These are phyloP conservation scores for California macrophylla DNA, from an alignment of 441 rosid species.

Conservation along the genomic window DNA sequence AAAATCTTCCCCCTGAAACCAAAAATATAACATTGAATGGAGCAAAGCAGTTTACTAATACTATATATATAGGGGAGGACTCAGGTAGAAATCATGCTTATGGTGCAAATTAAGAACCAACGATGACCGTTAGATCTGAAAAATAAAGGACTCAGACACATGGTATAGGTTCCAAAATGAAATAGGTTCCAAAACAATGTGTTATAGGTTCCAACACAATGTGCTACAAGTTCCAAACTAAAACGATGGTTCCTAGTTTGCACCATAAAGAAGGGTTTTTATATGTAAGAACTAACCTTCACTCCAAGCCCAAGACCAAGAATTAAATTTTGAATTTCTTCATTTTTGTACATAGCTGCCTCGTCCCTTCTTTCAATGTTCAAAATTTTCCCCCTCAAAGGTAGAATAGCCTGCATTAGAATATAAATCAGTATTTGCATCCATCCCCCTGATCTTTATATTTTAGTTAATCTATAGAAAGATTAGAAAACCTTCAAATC, in stretches of 20 bases:
- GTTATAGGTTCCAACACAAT: no score
- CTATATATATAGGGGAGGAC: not conserved
- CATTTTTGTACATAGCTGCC: slow-evolving; percentile 90
- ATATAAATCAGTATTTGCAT: slow-evolving; percentile 7
- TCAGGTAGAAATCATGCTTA: no score
- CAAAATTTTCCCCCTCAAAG: slow-evolving; percentile 87
- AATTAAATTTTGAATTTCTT: slow-evolving; percentile 92
- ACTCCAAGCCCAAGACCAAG: slow-evolving; percentile 91
- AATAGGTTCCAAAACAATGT: no score
- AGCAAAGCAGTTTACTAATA: slow-evolving; percentile 8
- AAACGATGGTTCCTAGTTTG: no score
- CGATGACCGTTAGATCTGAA: no score
- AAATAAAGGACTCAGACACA: no score
- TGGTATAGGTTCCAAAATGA: no score
- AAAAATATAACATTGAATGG: slow-evolving; percentile 13
- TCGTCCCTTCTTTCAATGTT: slow-evolving; percentile 91
- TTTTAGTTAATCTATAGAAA: not conserved
- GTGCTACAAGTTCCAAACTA: no score
- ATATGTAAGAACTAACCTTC: slow-evolving; percentile 36
- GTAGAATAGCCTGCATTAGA: slow-evolving; percentile 77
- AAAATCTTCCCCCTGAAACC: slow-evolving; percentile 77
- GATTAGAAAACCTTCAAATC: not conserved
- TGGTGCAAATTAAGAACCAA: no score
- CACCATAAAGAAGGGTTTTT: no score
- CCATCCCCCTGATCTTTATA: not conserved